Percentiles rank a stretch among this genome's conserved stretches.
phyloP scores from a whole-genome alignment of 805 yeast species.

The Nakazawaea ambrosiae region DNA sequence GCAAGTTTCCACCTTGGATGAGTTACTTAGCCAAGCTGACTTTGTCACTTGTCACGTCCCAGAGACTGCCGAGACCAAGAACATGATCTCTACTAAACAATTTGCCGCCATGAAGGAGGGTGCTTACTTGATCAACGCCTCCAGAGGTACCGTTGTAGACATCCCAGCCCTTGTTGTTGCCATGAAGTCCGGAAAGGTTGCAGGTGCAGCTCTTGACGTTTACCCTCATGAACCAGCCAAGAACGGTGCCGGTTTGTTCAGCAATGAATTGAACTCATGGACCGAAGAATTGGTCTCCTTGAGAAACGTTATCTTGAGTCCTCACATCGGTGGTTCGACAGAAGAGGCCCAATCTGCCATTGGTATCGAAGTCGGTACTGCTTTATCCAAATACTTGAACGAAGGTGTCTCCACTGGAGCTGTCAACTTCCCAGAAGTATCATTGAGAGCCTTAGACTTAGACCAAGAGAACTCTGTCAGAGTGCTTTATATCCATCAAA shows the following conservation, averaged over 20 bases:
- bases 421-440: slow-evolving; percentile 98
- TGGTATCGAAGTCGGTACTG: slow-evolving; percentile 88
- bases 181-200: slow-evolving; percentile 86
- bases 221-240: slow-evolving; percentile 96
- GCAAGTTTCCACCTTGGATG: slow-evolving; percentile 82
- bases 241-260: slow-evolving; percentile 81
- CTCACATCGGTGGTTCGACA: slow-evolving; percentile 98
- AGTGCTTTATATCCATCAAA: slow-evolving; percentile 92
- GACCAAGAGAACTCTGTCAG: slow-evolving; percentile 87
- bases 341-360: slow-evolving; percentile 98
- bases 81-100: slow-evolving; percentile 83
- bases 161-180: slow-evolving; percentile 91
- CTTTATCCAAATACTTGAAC: slow-evolving; percentile 85
- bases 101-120: slow-evolving; percentile 96
- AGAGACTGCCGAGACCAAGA: slow-evolving; percentile 85
- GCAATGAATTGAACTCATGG: slow-evolving; percentile 72
- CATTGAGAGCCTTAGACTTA: slow-evolving; percentile 78
- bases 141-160: slow-evolving; percentile 97
- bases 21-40: slow-evolving; percentile 73
- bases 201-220: slow-evolving; percentile 96
- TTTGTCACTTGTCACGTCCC: slow-evolving; percentile 94
- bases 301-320: slow-evolving; percentile 87
- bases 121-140: slow-evolving; percentile 88
- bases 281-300: slow-evolving; percentile 72
- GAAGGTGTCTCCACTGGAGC: slow-evolving; percentile 95